Evolutionary conservation across 2,329 filamentous ascomycete species (phyloP), one percentile per base, ranked within the genome.

Genomic region (Paecilomyces formosus): DNA sequence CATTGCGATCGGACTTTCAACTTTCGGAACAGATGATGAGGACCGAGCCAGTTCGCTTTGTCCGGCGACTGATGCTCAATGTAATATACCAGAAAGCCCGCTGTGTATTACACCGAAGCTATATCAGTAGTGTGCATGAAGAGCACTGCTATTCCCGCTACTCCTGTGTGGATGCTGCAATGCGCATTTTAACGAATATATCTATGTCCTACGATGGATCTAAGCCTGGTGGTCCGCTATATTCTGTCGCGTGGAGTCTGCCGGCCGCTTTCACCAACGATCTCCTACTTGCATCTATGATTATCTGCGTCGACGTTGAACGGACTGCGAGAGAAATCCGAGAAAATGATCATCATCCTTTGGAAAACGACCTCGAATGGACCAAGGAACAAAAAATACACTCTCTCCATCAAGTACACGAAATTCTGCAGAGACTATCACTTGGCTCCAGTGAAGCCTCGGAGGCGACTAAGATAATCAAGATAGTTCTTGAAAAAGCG

Each of bases 251-350:
- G 31, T 60, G 58, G 58, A 60, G 53, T 30, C 52, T 55, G 11
- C 39, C 55, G 13, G 9, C 58, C 5, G 45, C 45, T 7, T 49
- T 60, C 15, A 60, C 57, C 18, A 53, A 60, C 31, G 31, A 58
- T 5, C 58, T 57, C 18, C 51, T 55, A 5, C 33, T 60, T 18
- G 58, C 58, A 21, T 31, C 45, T 31, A 60, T 56, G 13, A 56
- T 60, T 9, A n/a, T 60, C 22, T 60, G 56, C 21, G 56, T 58
- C 8, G 53, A 60, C 24, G 24, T 60, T 15, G 50, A 60, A 18
- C 31, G 39, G 11, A 26, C 22, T 11, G 3, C 54, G 24, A 24
- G 52, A 5, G 56, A 54, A 33, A 22, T 9, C 3, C 53, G 9
- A 9, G 51, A 30, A 21, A 55, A 22, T n/a, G 8, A 18, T 21